Conservation (phyloP, 108 stramenopile species). For the Bacterosira constricta region DNA sequence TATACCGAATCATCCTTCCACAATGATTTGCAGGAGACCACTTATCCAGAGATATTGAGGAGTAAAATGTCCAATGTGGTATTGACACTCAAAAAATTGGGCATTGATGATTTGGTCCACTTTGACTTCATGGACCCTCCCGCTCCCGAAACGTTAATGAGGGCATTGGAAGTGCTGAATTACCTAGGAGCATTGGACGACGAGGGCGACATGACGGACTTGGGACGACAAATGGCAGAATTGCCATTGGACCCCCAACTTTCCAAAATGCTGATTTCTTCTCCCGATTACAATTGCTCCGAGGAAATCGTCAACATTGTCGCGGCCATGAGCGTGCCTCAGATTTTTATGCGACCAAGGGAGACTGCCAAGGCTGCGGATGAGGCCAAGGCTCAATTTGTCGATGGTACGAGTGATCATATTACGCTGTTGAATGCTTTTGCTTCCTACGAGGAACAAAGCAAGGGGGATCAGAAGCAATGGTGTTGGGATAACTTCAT, state of each 20-base stretch:
- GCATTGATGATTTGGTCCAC: slow-evolving; percentile 98
- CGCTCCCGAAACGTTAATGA: slow-evolving; percentile 98
- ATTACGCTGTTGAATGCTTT: slow-evolving; percentile 96
- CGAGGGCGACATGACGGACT: slow-evolving; percentile 95
- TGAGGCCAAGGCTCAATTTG: slow-evolving; percentile 98
- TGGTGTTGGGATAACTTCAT: slow-evolving; percentile 99
- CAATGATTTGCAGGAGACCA: slow-evolving; percentile 97
- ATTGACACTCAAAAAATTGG: slow-evolving; percentile 96
- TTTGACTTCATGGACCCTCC: slow-evolving; percentile 99
- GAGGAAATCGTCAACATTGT: slow-evolving; percentile 96
- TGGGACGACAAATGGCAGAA: slow-evolving; percentile 98
- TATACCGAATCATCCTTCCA: slow-evolving; percentile 98
- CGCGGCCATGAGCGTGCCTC: slow-evolving; percentile 94
- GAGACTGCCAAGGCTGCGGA: slow-evolving; percentile 95
- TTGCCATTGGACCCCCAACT: slow-evolving; percentile 92
- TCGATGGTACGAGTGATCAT: slow-evolving; percentile 96
- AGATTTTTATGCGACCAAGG: slow-evolving; percentile 96
- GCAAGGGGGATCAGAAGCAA: slow-evolving; percentile 81
- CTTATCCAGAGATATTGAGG: slow-evolving; percentile 98
- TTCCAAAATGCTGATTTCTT: slow-evolving; percentile 93
- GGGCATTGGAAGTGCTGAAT: slow-evolving; percentile 97
- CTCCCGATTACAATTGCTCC: slow-evolving; percentile 96
- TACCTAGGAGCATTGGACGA: slow-evolving; percentile 98
- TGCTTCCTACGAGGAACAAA: slow-evolving; percentile 86
- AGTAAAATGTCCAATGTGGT: slow-evolving; percentile 94